Base-by-base conservation (phyloP, 208 protist genomes). In the Crithidia mellificae region DNA sequence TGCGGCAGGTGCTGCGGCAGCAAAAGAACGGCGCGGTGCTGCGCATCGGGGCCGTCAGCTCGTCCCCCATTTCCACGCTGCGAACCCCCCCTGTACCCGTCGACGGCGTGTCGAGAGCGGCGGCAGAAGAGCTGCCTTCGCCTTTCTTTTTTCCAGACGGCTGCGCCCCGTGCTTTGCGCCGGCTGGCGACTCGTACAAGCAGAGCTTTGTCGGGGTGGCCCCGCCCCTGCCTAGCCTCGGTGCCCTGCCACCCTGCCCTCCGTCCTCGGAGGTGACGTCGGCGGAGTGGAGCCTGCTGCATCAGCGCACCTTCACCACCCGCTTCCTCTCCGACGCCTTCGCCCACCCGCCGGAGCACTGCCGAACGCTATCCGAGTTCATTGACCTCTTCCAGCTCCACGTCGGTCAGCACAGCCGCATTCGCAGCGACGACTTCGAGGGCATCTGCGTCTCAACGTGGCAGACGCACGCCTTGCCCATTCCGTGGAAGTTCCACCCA, bases 381-480 rank as follows among this genome's bases (percentile, higher is more conserved):
- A 77, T 87, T 44, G 79, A 91, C 61, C 75, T 91, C 29, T 91
- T 94, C 63, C 83, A 86, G 63, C 74, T 91, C 7, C 83, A 93
- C 51, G 74, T 93, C 20, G 88, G 88, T 9, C 67, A 71, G 39
- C 83, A 81, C 57, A 91, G 88, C 55, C 84, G 79, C 57, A 74
- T 93, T 20, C 62, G 71, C 47, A 80, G 50, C 30, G 74, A 85
- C 74, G 64, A 84, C 39, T 81, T 78, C 41, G 76, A 84, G 14
- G 87, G 87, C 2, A 89, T 89, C 34, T 88, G 83, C 54, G 77
- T 91, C 2, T 93, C 88, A 9, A 24, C 89, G n/a, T 83, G 79
- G 65, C 75, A 84, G 65, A 59, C 38, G 24, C 91, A 84, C 75
- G 46, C 47, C 24, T 75, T 93, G 47, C 63, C 61, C 30, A 53